Evolutionary conservation across 768 basidiomycete genomes (phyloP).

Genomic region (Serpula lacrymans): DNA sequence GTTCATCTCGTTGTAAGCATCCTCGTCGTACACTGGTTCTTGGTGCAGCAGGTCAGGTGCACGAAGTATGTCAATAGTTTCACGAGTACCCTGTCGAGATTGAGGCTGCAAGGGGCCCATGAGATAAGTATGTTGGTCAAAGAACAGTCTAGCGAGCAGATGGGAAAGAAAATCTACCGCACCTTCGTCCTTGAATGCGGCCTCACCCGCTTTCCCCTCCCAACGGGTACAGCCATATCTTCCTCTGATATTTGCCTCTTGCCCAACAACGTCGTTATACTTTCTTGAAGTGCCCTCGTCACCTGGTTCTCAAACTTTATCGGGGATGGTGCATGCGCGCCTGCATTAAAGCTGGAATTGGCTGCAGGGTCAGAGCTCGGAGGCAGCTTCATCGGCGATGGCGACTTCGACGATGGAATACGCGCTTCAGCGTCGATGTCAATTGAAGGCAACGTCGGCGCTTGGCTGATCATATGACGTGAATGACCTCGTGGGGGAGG

Average conservation of each 20-base stretch:
- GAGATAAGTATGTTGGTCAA: slow-evolving; percentile 1
- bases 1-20: slow-evolving; percentile 29
- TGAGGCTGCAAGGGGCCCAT: slow-evolving; percentile 24
- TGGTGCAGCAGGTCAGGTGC: slow-evolving; percentile 3
- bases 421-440: slow-evolving; percentile 25
- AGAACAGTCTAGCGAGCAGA: neutral
- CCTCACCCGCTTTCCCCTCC: slow-evolving; percentile 34
- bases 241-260: slow-evolving; percentile 54
- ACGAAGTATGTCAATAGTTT: slow-evolving; percentile 14
- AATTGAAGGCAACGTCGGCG: slow-evolving; percentile 11
- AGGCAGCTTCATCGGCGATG: slow-evolving; percentile 49
- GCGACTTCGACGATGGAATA: slow-evolving; percentile 58
- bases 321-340: slow-evolving; percentile 18
- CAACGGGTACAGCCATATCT: slow-evolving; percentile 22
- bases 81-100: slow-evolving; percentile 37
- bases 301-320: slow-evolving; percentile 41
- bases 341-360: slow-evolving; percentile 2
- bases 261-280: slow-evolving; percentile 64
- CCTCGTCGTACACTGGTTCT: slow-evolving; percentile 9
- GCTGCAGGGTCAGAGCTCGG: slow-evolving; percentile 14
- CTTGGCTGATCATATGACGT: neutral
- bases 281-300: slow-evolving; percentile 63
- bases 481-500: neutral
- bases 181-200: slow-evolving; percentile 38
- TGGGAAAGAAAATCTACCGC: slow-evolving; percentile 8